Conservation (phyloP, 768 basidiomycete species). For the Steccherinum ochraceum region DNA sequence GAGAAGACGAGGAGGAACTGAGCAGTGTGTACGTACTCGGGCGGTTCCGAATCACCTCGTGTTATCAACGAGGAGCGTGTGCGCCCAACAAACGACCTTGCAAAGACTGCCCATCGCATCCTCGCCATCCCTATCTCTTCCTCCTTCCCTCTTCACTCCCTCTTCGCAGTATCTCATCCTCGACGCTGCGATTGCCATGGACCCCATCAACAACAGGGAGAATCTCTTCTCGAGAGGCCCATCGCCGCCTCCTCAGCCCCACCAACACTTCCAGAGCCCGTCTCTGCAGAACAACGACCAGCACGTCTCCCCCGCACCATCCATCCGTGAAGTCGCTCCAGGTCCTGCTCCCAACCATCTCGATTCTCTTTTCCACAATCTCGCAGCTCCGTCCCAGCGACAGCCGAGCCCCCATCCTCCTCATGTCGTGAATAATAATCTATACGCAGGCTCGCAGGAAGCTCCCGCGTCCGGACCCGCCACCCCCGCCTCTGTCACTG, state of each 20-base stretch:
- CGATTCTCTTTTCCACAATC: conserved; percentile 61
- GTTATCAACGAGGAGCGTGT: conserved; percentile 14
- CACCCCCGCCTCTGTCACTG: conserved; percentile 34
- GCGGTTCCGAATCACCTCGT: conserved; percentile 12
- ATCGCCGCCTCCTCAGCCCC: conserved; percentile 19
- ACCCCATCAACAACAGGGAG: conserved; percentile 22
- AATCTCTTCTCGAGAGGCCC: conserved; percentile 26
- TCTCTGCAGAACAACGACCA: conserved; percentile 20
- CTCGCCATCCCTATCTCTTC: conserved; percentile 14
- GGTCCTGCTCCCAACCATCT: conserved; percentile 48
- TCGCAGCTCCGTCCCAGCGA: conserved; percentile 34
- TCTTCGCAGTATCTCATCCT: conserved; percentile 5
- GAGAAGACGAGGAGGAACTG: background rate
- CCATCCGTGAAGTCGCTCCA: conserved; percentile 30
- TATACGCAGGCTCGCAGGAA: conserved; percentile 21
- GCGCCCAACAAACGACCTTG: conserved; percentile 6
- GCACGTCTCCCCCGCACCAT: conserved; percentile 25
- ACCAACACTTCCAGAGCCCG: conserved; percentile 17
- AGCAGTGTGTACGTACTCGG: conserved; percentile 4
- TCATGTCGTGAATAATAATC: conserved; percentile 13
- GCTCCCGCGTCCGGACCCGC: conserved; percentile 34
- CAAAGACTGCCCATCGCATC: conserved; percentile 12
- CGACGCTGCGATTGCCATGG: conserved; percentile 19
- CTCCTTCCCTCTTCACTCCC: conserved; percentile 14
- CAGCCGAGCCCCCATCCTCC: conserved; percentile 30